Base-by-base conservation (phyloP, 192 early-diverging fungal species). In the Coemansia sp. region DNA sequence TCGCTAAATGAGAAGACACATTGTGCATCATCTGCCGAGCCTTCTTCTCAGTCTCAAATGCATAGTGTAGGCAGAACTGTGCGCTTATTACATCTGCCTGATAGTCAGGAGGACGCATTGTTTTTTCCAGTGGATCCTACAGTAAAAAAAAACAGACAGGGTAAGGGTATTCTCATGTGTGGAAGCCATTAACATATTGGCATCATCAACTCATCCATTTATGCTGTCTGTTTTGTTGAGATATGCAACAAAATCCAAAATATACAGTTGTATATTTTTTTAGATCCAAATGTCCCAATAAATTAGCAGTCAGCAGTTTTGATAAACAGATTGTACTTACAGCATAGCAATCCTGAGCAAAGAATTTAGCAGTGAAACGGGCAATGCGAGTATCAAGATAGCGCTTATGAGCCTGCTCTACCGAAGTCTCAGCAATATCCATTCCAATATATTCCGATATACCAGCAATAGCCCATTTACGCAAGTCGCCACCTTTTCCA, bases 31-130 rank as follows among this genome's bases (percentile, higher is more conserved):
- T 94, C 67, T 85, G 86, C 7, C 90, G 78, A 0, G 88, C 94
- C 68, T 90, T 93, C 21, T 64, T 50, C 74, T 98, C 95, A 4
- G 85, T 82, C 60, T 94, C 92, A 65, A 96, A 98, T 0, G 93
- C 89, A 74, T 99, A 99, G 74, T 98, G 97, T 50, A 98, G 71
- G 64, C 94, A 96, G 71, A 99, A 99, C 67, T 99, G 97, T 73
- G 92, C 89, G 41, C 89, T 93, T n/a, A 96, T 92, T 25, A 95
- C 82, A 67, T 97, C 91, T 54, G 94, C 92, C 19, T 63, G 58
- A 30, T 76, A 61, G 34, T 87, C 71, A 3, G 71, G 58, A 3
- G 87, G 75, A 34, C 83, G 74, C 14, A 83, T 50, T 1, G 85
- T 85, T 27, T 85, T 85, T 60, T 88, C 76, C 2, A 84, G 67